Percentiles rank a stretch among this genome's conserved stretches.
Conservation (phyloP, 805 yeast genomes). For the Saccharomycopsis oosterbeekiorum region DNA sequence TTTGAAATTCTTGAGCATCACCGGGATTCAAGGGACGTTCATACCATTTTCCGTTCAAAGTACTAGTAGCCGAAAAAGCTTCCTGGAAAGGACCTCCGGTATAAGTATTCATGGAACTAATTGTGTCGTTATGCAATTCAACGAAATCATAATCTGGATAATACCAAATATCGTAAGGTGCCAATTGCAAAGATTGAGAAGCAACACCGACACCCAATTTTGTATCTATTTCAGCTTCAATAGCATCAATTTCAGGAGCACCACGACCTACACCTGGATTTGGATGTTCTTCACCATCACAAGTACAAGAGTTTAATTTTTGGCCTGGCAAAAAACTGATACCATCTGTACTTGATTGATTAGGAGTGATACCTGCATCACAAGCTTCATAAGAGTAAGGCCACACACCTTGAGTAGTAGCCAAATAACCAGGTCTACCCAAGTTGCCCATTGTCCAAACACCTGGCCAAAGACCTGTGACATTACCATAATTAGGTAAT, state of each 20-base stretch:
- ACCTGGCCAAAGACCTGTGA: slow-evolving; percentile 93
- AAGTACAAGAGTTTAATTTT: slow-evolving; percentile 64
- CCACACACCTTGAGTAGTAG: slow-evolving; percentile 90
- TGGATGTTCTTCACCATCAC: slow-evolving; percentile 80
- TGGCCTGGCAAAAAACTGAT: slow-evolving; percentile 83
- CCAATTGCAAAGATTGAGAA: slow-evolving; percentile 86
- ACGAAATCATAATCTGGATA: slow-evolving; percentile 77
- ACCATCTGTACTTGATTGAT: slow-evolving; percentile 87
- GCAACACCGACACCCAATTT: slow-evolving; percentile 55
- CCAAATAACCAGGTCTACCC: slow-evolving; percentile 84
- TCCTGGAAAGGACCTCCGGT: slow-evolving; percentile 93
- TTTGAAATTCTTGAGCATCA: slow-evolving; percentile 49
- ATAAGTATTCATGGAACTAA: slow-evolving; percentile 77
- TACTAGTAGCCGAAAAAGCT: slow-evolving; percentile 77
- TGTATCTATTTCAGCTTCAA: slow-evolving; percentile 74
- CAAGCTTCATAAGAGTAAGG: slow-evolving; percentile 82
- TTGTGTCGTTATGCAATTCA: slow-evolving; percentile 56
- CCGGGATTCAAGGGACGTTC: slow-evolving; percentile 41
- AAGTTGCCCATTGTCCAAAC: slow-evolving; percentile 90
- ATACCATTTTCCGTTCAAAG: slow-evolving; percentile 77
- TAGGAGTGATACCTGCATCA: slow-evolving; percentile 92
- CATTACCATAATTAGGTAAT: slow-evolving; percentile 69
- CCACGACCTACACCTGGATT: slow-evolving; percentile 84
- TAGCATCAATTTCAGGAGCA: slow-evolving; percentile 88
- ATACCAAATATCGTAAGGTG: slow-evolving; percentile 94